Evolutionary conservation across 176 grass and related monocot genomes (phyloP), one percentile per base, ranked within the genome.

Genomic region (Bonia amplexicaulis): DNA sequence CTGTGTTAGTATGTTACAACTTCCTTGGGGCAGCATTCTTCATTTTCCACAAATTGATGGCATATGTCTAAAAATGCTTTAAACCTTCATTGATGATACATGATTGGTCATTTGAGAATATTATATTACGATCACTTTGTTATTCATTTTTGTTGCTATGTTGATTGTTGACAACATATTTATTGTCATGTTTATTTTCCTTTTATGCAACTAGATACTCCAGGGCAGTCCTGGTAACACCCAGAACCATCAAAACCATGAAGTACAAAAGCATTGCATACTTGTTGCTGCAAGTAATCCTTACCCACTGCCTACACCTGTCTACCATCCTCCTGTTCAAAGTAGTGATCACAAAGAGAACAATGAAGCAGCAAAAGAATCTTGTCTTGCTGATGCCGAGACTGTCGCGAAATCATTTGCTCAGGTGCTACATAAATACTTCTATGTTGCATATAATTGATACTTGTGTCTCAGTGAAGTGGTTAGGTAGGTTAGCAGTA

Each of bases 211-310:
- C 62, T 76, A 95, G 93, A 95, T 95, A 80, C 87, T 95, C 82
- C 80, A 87, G 42, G 65, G 67, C 71, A 54, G 51, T 89, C 45
- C 51, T 71, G 80, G 19, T 78, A 82, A 55, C 74, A 84, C 33
- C 4, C 87, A 90, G 71, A 85, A 47, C 83, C 88, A 85, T 88
- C 90, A 95, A 86, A 92, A 69, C 76, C 84, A 57, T 94, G 96
- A 99, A 83, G 79, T 81, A 78, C 93, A 96, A 69, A 99, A 94
- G 73, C 96, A 99, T 84, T 99, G 96, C 71, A 82, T 99, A 67
- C 88, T 99, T 80, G 86, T 93, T 85, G 87, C 91, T 89, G 96
- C 96, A 58, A 99, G 91, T 85, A 96, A 99, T 89, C 93, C 93
- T 40, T 91, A 94, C n/a, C 90, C 87, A 61, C 80, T 96, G 63